A percentile compares a stretch with the other conserved stretches of the same genome.
phyloP scores from a whole-genome alignment of 306 rosid species.

The Erythrophleum fordii region DNA sequence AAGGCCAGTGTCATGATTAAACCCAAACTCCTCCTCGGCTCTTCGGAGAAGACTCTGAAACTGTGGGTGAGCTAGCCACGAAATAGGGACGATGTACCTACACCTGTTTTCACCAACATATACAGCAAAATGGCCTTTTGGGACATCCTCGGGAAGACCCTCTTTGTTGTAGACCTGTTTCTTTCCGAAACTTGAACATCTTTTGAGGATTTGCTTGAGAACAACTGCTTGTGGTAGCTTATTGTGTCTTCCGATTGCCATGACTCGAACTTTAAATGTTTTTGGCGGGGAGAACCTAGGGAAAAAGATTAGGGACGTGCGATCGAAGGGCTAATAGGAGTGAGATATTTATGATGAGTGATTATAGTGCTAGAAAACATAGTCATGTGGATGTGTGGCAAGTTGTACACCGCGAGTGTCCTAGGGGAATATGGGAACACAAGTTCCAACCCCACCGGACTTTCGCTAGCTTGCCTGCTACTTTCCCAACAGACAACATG shows the following conservation, averaged over 20 bases:
- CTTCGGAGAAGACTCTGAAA: constrained; percentile 72
- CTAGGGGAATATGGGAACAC: constrained; percentile 36
- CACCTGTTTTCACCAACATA: constrained; percentile 87
- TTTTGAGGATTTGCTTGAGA: constrained; percentile 63
- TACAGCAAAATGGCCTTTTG: constrained; percentile 86
- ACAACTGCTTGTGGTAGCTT: constrained; percentile 64
- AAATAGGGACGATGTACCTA: constrained; percentile 74
- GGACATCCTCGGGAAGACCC: constrained; percentile 74
- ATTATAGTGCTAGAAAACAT: constrained; percentile 40
- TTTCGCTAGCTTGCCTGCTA: constrained; percentile 37
- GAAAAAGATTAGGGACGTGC: constrained; percentile 13
- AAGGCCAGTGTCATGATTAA: constrained; percentile 76
- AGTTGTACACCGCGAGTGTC: constrained; percentile 44
- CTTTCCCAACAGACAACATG: constrained; percentile 32
- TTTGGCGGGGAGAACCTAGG: constrained; percentile 19
- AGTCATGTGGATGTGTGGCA: constrained; percentile 79
- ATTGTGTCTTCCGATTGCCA: constrained; percentile 62
- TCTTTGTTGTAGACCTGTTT: constrained; percentile 54
- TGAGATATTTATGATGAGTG: constrained; percentile 50
- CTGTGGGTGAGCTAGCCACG: constrained; percentile 74
- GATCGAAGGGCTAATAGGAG: constrained; percentile 22
- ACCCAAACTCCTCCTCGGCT: constrained; percentile 91
- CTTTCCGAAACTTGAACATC: constrained; percentile 79
- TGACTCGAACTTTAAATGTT: constrained; percentile 21
- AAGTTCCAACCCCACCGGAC: constrained; percentile 43